phyloP scores from a whole-genome alignment of 306 rosid species.

The Datisca glomerata region DNA sequence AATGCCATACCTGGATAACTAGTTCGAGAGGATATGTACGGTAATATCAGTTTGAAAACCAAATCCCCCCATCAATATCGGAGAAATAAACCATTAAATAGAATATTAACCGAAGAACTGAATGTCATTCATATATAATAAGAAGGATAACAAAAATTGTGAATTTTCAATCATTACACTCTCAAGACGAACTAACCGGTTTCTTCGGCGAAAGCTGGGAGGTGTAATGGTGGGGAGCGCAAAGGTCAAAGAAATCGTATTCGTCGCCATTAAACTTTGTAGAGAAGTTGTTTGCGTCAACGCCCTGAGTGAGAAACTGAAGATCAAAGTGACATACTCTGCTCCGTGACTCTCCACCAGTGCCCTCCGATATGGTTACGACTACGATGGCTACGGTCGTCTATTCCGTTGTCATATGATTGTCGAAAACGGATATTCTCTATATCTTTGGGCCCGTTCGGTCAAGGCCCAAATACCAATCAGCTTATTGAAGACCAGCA shows the following conservation, averaged over 20 bases:
- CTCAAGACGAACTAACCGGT: slow-evolving; percentile 26
- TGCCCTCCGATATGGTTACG: not conserved
- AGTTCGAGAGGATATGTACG: not conserved
- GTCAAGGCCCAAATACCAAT: no score
- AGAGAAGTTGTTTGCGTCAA: slow-evolving; percentile 2
- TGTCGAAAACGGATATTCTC: not conserved
- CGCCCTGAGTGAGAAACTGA: not conserved
- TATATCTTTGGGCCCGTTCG: not conserved
- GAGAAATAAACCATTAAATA: not conserved
- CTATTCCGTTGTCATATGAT: not conserved
- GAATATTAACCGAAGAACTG: not conserved
- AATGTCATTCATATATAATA: not conserved
- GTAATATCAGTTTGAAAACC: not conserved
- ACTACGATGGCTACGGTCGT: not conserved
- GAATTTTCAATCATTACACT: not conserved
- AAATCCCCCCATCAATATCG: not conserved
- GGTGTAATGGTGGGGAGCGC: slow-evolving; percentile 3
- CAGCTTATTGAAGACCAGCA: no score
- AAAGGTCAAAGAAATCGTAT: not conserved
- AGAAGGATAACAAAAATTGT: not conserved
- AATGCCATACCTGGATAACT: slow-evolving; percentile 38
- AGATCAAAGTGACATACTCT: not conserved
- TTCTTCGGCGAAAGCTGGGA: slow-evolving; percentile 19
- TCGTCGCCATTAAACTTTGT: slow-evolving; percentile 7
- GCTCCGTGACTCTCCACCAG: not conserved